phyloP scores from a whole-genome alignment of 306 rosid species.

The Arachis stenosperma region DNA sequence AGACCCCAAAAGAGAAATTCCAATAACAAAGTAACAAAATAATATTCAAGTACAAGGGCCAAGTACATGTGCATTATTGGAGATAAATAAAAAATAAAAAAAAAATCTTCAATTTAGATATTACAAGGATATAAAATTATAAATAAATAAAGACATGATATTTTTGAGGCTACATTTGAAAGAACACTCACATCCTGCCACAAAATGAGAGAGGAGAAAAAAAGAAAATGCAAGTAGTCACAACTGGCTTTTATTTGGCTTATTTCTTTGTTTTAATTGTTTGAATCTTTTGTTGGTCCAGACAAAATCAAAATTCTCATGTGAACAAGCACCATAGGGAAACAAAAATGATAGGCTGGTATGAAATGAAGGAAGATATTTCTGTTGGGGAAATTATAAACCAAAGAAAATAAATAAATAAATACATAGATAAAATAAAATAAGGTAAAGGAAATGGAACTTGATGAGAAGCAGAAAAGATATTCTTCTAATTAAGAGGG shows the following conservation, averaged over 20 bases:
- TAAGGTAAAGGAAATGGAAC: background rate
- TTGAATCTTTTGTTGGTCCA: conserved; percentile 36
- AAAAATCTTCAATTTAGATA: background rate
- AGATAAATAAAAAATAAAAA: background rate
- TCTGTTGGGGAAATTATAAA: conserved; percentile 4
- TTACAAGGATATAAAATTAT: background rate
- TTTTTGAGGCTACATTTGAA: conserved; percentile 31
- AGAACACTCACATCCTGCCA: conserved; percentile 20
- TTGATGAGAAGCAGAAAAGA: conserved; percentile 29
- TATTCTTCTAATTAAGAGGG: conserved; percentile 21
- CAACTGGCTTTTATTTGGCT: conserved; percentile 35
- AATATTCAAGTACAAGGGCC: conserved; percentile 21
- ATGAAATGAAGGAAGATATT: conserved; percentile 36
- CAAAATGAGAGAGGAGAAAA: background rate
- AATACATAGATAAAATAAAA: no score
- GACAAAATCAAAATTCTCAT: conserved; percentile 36
- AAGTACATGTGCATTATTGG: conserved; percentile 40
- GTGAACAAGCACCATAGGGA: conserved; percentile 10
- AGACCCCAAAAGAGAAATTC: conserved; percentile 27
- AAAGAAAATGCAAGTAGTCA: conserved; percentile 3
- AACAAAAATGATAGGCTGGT: conserved; percentile 25
- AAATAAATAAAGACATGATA: conserved; percentile 7
- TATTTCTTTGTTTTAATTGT: conserved; percentile 8
- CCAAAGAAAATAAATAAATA: no score
- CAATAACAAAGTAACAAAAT: conserved; percentile 7